Percentiles rank a stretch among this genome's conserved stretches.
phyloP scores from a whole-genome alignment of 805 yeast genomes.

The Candida anglica region DNA sequence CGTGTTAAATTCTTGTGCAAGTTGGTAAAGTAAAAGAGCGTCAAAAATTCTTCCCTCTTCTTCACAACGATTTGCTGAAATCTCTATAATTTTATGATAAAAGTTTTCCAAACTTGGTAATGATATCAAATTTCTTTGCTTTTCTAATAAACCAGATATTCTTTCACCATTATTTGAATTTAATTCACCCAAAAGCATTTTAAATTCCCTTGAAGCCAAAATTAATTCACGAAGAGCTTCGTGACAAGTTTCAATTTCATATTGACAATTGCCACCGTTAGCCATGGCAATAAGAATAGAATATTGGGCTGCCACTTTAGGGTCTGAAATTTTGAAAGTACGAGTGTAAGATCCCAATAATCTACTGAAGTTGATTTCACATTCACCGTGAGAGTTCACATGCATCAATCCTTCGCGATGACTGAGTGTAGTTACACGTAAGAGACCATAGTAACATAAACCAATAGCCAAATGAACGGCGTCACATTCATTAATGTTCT shows the following conservation, averaged over 20 bases:
- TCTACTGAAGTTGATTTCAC: conserved; percentile 50
- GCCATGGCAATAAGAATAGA: conserved; percentile 63
- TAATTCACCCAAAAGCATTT: conserved; percentile 78
- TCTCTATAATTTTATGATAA: conserved; percentile 69
- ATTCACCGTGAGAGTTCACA: conserved; percentile 24
- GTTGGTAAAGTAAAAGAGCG: conserved; percentile 79
- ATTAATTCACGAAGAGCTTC: conserved; percentile 82
- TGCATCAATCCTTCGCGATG: conserved; percentile 28
- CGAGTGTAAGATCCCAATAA: conserved; percentile 77
- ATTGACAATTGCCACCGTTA: conserved; percentile 28
- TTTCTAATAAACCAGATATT: conserved; percentile 80
- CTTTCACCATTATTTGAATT: conserved; percentile 65
- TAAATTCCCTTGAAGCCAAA: conserved; percentile 80
- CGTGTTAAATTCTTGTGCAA: conserved; percentile 81
- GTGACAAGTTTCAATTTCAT: conserved; percentile 58
- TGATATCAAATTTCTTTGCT: conserved; percentile 61
- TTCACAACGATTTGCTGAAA: conserved; percentile 81
- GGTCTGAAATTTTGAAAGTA: conserved; percentile 79
- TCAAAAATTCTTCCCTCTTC: conserved; percentile 89
- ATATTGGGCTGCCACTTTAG: conserved; percentile 90
- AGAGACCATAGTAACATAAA: conserved; percentile 66
- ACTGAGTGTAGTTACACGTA: conserved; percentile 43
- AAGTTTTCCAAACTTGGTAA: conserved; percentile 58
- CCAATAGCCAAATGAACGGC: conserved; percentile 88
- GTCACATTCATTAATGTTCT: conserved; percentile 66